Conservation (phyloP, 176 grass and related monocot genomes). For the Aegilops umbellulata region DNA sequence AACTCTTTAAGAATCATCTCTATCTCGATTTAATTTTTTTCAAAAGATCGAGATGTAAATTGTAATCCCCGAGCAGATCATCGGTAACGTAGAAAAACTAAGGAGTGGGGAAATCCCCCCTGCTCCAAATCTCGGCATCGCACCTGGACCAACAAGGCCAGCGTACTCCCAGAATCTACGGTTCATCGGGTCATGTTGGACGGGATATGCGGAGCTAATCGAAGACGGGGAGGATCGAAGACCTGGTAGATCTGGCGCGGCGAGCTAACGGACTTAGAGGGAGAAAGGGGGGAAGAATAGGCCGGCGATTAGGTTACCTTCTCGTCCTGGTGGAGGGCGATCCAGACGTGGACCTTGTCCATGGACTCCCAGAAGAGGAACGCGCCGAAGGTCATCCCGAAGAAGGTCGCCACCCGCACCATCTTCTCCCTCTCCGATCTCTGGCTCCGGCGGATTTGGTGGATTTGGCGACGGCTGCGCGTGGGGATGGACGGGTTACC, state of each 20-base stretch:
- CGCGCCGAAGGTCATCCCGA: conserved; percentile 85
- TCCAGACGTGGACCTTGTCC: conserved; percentile 88
- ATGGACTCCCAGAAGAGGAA: conserved; percentile 98
- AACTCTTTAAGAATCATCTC: neutral
- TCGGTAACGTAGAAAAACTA: neutral
- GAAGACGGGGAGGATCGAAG: neutral
- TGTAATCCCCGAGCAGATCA: neutral
- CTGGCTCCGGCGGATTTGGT: conserved; percentile 13
- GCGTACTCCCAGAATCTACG: neutral
- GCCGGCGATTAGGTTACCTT: conserved; percentile 49
- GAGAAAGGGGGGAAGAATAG: neutral
- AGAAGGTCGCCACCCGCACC: conserved; percentile 91
- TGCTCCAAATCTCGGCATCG: neutral
- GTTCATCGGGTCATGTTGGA: neutral
- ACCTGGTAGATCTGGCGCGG: conserved; percentile 16
- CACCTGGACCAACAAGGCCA: neutral
- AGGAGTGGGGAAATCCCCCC: neutral
- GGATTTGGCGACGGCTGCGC: conserved; percentile 22
- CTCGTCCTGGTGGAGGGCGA: conserved; percentile 94
- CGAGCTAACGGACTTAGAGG: neutral
- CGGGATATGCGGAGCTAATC: neutral
- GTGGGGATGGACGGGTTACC: neutral
- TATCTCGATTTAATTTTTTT: neutral
- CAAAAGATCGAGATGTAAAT: neutral
- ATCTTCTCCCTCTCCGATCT: conserved; percentile 41